Base-by-base conservation (phyloP, 2,329 filamentous ascomycete genomes). In the Ceratocystis lukuohia region DNA sequence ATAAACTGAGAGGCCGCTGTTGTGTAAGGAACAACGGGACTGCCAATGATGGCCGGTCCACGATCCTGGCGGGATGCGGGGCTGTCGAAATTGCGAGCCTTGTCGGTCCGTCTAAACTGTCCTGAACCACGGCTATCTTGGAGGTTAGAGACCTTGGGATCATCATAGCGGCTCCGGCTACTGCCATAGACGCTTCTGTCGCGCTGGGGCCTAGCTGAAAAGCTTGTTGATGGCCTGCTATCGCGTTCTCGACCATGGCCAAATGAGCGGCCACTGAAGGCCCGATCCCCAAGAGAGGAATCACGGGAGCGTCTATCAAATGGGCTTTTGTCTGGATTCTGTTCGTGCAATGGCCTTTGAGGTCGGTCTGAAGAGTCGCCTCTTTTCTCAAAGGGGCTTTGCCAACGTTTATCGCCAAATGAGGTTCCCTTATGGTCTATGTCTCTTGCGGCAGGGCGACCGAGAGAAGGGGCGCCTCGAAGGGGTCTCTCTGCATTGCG, bases 1-100 rank as follows among this genome's bases (percentile, higher is more conserved):
- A 99, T 79, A 71, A 96, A 97, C 69, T 96, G 88, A 0, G 92
- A 96, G 4, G 90, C 89, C 0, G 93, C 88, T 0, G 91, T 95
- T 0, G 89, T 91, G 73, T 93, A 84, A 15, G 64, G 67, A 15
- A 68, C 67, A 28, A 66, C 41, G 17, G 67, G 67, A 8, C 59
- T 66, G 28, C 67, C 67, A 20, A 68, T 64, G 7, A 64, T 63
- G 57, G 67, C 53, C 28, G 53, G 53, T 10, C 15, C 28, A n/a
- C 22, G 53, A 3, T 57, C 53, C 28, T 57, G 10, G 22, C 15
- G 22, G 22, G 28, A 22, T 22, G 53, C 30, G 12, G 22, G 15
- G 22, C 12, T 30, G 53, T 33, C 15, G 15, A 57, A n/a, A 15
- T 33, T 33, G 8, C 28, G 22, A 33, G 53, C 17, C 22, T 22